phyloP scores from a whole-genome alignment of 345 rosid species.

The Euphorbia peplus region DNA sequence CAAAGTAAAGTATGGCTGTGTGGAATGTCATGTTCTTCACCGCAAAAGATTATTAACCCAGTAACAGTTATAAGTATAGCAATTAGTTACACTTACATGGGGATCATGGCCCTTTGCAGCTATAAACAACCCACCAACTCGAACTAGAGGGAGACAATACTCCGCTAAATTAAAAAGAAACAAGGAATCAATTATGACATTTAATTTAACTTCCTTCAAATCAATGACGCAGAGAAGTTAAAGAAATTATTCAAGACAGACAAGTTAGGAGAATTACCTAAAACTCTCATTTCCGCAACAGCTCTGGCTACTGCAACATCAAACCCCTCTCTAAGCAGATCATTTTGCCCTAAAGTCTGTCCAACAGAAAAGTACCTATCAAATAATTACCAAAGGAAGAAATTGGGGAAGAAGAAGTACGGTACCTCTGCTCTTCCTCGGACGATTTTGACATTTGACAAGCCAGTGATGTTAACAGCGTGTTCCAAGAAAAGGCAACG shows the following conservation, averaged over 20 bases:
- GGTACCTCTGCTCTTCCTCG: constrained; percentile 94
- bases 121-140: constrained; percentile 85
- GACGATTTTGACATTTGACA: constrained; percentile 62
- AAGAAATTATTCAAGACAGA: constrained; percentile 6
- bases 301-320: constrained; percentile 96
- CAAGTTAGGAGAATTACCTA: constrained; percentile 44
- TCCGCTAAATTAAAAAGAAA: constrained; percentile 55
- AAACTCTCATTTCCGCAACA: constrained; percentile 90
- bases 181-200: constrained; percentile 10
- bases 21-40: neutral
- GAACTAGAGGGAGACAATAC: constrained; percentile 92
- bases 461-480: constrained; percentile 52
- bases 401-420: neutral
- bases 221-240: neutral
- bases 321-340: constrained; percentile 63
- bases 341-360: constrained; percentile 71
- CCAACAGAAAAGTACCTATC: constrained; percentile 30
- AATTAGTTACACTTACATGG: constrained; percentile 39
- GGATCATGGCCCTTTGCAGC: constrained; percentile 99
- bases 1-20: constrained; percentile 2
- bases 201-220: constrained; percentile 5
- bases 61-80: neutral
- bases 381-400: neutral
- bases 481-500: constrained; percentile 90
- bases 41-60: neutral